These are phyloP conservation scores for Neofusicoccum umdonicola DNA, from an alignment of 2,329 filamentous ascomycete species.

Conservation along the genomic window DNA sequence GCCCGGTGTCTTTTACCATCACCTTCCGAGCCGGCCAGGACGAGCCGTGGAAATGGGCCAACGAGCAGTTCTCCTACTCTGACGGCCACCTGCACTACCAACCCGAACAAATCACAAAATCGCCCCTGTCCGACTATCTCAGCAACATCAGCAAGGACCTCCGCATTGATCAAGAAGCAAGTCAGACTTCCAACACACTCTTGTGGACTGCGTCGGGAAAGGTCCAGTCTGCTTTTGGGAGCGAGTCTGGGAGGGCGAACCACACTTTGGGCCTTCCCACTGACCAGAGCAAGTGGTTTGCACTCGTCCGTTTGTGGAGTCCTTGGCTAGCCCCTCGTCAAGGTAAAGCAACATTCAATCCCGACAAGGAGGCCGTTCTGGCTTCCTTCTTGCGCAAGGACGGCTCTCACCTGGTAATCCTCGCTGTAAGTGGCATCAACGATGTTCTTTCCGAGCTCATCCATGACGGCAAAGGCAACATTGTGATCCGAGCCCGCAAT, in stretches of 20 bases:
- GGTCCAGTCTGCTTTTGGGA: conserved; percentile 56
- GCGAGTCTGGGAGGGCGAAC: conserved; percentile 57
- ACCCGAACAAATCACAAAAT: conserved; percentile 29
- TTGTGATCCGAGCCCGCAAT: conserved; percentile 69
- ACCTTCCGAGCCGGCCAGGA: conserved; percentile 60
- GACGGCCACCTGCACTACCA: conserved; percentile 64
- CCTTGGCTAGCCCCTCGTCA: conserved; percentile 91
- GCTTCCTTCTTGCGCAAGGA: conserved; percentile 71
- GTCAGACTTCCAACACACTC: conserved; percentile 66
- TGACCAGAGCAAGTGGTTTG: conserved; percentile 71
- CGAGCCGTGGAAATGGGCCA: conserved; percentile 68
- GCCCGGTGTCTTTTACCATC: conserved; percentile 64
- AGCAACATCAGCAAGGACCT: conserved; percentile 57
- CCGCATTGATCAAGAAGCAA: conserved; percentile 52
- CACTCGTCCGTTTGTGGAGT: conserved; percentile 72
- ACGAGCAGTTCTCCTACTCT: conserved; percentile 59
- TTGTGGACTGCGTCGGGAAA: conserved; percentile 66
- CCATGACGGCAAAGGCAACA: conserved; percentile 61
- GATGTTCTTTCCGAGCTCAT: conserved; percentile 69
- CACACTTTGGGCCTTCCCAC: conserved; percentile 64
- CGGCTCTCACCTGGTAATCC: conserved; percentile 72
- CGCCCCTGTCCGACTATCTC: conserved; percentile 57
- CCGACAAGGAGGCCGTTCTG: conserved; percentile 76
- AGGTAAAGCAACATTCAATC: conserved; percentile 62
- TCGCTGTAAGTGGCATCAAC: conserved; percentile 73